A percentile compares a stretch with the other conserved stretches of the same genome.
phyloP scores from a whole-genome alignment of 1,284 basidiomycete genomes.

The Cystobasidiaceae sp. region DNA sequence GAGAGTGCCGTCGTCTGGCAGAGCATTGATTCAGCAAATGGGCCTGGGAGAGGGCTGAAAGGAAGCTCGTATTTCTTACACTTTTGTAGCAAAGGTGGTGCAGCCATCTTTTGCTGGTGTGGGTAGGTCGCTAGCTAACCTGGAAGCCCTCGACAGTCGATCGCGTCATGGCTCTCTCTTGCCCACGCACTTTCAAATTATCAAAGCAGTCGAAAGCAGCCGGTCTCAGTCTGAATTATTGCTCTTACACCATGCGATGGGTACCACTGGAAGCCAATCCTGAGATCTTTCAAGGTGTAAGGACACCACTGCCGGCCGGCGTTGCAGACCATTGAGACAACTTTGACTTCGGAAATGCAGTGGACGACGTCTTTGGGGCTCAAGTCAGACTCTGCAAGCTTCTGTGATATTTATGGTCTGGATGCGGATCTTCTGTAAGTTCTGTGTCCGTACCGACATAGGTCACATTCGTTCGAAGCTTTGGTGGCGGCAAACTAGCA shows the following conservation, averaged over 20 bases:
- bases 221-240: not conserved
- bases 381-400: slow-evolving; percentile 1
- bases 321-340: not conserved
- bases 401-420: slow-evolving; percentile 32
- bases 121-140: too few relatives aligned
- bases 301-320: not conserved
- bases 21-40: too few relatives aligned
- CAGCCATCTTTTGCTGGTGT: too few relatives aligned
- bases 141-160: too few relatives aligned
- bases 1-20: too few relatives aligned
- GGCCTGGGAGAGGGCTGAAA: too few relatives aligned
- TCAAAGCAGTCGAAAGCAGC: too few relatives aligned
- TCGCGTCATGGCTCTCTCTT: too few relatives aligned
- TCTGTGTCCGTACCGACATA: not conserved
- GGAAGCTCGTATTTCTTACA: too few relatives aligned
- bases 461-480: not conserved
- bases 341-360: not conserved
- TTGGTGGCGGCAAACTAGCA: not conserved
- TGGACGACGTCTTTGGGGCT: slow-evolving; percentile 28
- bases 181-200: too few relatives aligned
- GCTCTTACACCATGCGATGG: not conserved
- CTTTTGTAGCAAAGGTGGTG: too few relatives aligned
- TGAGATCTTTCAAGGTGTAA: slow-evolving; percentile 22
- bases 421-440: slow-evolving; percentile 29
- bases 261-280: slow-evolving; percentile 30